phyloP scores from a whole-genome alignment of 306 rosid species.

The Malus sylvestris region DNA sequence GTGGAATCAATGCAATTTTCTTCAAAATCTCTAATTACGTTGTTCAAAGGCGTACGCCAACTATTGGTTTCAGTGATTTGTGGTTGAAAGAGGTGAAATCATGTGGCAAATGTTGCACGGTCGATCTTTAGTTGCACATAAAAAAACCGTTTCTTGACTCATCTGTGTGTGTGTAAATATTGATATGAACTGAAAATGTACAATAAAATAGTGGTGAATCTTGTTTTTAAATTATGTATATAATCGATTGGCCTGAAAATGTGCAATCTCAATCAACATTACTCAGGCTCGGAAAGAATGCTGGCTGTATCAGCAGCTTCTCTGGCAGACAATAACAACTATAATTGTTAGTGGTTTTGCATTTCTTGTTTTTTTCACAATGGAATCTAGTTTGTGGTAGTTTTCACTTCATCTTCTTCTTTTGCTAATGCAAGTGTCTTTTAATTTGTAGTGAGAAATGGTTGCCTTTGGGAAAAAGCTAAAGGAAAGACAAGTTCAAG shows the following conservation, averaged over 20 bases:
- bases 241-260: background rate
- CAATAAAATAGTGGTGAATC: background rate
- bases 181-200: too few relatives aligned
- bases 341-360: background rate
- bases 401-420: background rate
- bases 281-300: background rate
- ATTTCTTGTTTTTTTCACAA: background rate
- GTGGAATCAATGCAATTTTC: background rate
- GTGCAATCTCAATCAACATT: background rate
- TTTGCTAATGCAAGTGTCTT: conserved; percentile 4
- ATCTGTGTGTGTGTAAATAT: background rate
- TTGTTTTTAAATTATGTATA: background rate
- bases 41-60: background rate
- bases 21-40: background rate
- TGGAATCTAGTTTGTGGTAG: background rate
- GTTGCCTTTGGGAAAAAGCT: conserved; percentile 98
- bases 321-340: background rate
- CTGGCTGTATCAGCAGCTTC: background rate
- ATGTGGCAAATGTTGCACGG: background rate
- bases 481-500: conserved; percentile 78
- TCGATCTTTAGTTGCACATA: background rate
- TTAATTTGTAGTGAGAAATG: conserved; percentile 56
- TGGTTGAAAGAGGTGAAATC: background rate
- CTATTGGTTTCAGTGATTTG: background rate
- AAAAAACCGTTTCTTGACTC: background rate